Evolutionary conservation across 192 early-diverging fungal genomes (phyloP), one percentile per base, ranked within the genome.

Genomic region (Diversispora epigaea): DNA sequence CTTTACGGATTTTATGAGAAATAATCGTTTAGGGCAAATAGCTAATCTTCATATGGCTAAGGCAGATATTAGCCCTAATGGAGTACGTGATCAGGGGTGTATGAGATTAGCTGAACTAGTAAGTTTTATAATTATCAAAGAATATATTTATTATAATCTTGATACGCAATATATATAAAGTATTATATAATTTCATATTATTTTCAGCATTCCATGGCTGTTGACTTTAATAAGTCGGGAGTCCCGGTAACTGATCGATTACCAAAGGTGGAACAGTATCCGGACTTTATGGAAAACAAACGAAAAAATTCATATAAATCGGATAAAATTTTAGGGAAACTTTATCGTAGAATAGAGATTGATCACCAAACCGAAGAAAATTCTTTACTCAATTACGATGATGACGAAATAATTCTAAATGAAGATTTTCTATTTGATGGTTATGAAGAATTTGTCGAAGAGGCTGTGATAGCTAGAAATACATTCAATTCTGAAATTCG

Each of bases 11-110:
- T 92, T 86, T 75, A 82, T 91, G 0, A 75, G 80, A 21, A 80
- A 85, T 14, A 84, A 93, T 71, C 89, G 87, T 57, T 79, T 93
- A 0, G 92, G 92, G 0, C 49, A 71, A 17, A 92, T 93, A 45
- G 86, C 86, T 17, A 92, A 92, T 66, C 83, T 87, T 4, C 89
- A 91, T 65, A 71, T 91, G 55, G 90, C 88, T 1, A n/a, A n/a
- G n/a, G 89, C 92, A 0, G 92, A 94, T 71, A 11, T 45, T 10
- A 47, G 65, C 2, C 43, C 57, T 0, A 44, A 69, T n/a, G 89
- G 91, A 1, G 86, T 89, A 2, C 15, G 46, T 1, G 55, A 84
- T 67, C 80, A 75, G 7, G 76, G 77, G 10, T 92, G 90, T 55
- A 19, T 89, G 1, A 76, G 60, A 0, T 79, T 94, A n/a, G 92